These are phyloP conservation scores for Rhodotorula babjevae DNA, from an alignment of 768 basidiomycete genomes.

Conservation along the genomic window DNA sequence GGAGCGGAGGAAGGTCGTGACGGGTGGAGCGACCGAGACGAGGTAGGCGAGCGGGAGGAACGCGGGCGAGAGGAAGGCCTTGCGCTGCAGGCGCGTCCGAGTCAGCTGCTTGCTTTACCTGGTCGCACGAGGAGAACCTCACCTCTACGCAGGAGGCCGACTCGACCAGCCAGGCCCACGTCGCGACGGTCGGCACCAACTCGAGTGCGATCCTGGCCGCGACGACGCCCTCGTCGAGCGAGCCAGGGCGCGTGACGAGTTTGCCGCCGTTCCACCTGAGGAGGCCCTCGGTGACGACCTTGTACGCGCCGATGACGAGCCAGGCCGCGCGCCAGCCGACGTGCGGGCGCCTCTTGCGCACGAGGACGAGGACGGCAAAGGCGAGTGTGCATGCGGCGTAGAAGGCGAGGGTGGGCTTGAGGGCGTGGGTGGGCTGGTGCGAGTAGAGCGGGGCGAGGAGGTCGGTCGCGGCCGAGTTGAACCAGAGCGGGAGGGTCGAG, in stretches of 20 bases:
- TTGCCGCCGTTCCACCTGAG: not conserved
- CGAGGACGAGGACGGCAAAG: slow-evolving; percentile 4
- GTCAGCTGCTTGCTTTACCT: not conserved
- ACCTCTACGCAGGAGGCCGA: slow-evolving; percentile 15
- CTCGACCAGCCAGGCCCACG: not conserved
- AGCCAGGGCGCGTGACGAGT: not conserved
- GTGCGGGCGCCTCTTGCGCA: not conserved
- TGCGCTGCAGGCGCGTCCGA: not conserved
- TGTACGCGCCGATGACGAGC: not conserved
- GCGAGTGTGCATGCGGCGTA: not conserved
- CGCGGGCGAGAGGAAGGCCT: not conserved
- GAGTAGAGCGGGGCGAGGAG: slow-evolving; percentile 24
- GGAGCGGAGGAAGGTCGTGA: not conserved
- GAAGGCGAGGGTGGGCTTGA: not conserved
- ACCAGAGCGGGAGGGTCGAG: slow-evolving; percentile 14
- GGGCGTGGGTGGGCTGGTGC: not conserved
- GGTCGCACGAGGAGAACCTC: not conserved
- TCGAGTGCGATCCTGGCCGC: slow-evolving; percentile 9
- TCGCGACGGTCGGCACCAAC: not conserved
- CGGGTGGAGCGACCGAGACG: not conserved
- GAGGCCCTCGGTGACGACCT: slow-evolving; percentile 1
- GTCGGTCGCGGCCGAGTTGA: not conserved
- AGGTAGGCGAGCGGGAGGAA: not conserved
- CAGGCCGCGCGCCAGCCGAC: slow-evolving; percentile 6
- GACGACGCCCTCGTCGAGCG: not conserved